Conservation (phyloP, 768 basidiomycete genomes). For the Cyclocybe cylindracea region DNA sequence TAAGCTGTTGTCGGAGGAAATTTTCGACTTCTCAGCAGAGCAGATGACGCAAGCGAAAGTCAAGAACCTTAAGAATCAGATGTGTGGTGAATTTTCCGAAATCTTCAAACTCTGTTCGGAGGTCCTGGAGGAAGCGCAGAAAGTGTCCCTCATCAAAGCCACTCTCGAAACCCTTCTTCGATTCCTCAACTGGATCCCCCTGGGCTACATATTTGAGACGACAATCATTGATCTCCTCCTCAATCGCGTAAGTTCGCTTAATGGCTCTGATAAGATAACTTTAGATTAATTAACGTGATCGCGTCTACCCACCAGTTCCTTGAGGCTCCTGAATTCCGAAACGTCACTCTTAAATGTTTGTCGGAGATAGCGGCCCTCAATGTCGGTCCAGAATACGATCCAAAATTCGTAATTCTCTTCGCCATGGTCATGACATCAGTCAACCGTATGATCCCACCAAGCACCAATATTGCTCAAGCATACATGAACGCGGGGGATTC, state of each 20-base stretch:
- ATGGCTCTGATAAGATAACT: neutral
- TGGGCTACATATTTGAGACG: slow-evolving; percentile 99
- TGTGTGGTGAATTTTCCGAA: slow-evolving; percentile 96
- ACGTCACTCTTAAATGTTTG: slow-evolving; percentile 94
- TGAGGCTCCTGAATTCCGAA: slow-evolving; percentile 95
- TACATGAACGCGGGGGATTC: slow-evolving; percentile 88
- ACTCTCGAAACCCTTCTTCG: slow-evolving; percentile 93
- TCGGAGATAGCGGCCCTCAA: slow-evolving; percentile 95
- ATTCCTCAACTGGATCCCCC: slow-evolving; percentile 98
- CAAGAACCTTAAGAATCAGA: slow-evolving; percentile 96
- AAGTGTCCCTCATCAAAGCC: slow-evolving; percentile 89
- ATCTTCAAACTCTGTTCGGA: slow-evolving; percentile 98
- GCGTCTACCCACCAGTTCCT: slow-evolving; percentile 67
- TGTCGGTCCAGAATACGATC: slow-evolving; percentile 96
- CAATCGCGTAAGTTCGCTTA: slow-evolving; percentile 67
- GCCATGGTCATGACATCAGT: slow-evolving; percentile 98
- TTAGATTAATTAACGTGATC: slow-evolving; percentile 7
- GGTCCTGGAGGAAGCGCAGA: slow-evolving; percentile 96
- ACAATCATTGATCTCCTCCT: slow-evolving; percentile 93
- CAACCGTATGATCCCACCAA: slow-evolving; percentile 96
- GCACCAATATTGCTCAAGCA: slow-evolving; percentile 91
- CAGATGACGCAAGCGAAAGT: slow-evolving; percentile 98
- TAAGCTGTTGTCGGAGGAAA: slow-evolving; percentile 95
- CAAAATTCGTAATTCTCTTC: slow-evolving; percentile 96
- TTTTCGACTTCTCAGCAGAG: slow-evolving; percentile 98